A percentile compares a stretch with the other conserved stretches of the same genome.
Evolutionary conservation across 306 rosid genomes (phyloP).

Genomic region (Cucumis hystrix): DNA sequence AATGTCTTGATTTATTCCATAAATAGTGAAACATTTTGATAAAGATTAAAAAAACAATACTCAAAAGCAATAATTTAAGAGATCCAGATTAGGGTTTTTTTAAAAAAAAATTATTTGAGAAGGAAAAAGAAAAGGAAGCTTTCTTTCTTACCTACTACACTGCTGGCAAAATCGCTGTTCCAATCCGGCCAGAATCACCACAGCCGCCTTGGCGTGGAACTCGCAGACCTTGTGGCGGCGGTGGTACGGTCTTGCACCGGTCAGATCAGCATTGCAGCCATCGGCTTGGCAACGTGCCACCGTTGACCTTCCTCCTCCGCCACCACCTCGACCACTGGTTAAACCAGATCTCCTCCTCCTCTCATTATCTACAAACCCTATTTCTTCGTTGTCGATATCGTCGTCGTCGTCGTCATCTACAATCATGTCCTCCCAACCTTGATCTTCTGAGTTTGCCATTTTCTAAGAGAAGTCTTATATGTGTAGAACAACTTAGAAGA

Average conservation of each 20-base stretch:
- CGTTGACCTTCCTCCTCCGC: conserved; percentile 29
- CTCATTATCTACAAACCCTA: conserved; percentile 29
- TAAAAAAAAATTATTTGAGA: too few species aligned
- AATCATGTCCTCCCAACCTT: neutral
- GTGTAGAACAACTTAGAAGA: neutral
- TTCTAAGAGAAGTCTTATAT: neutral
- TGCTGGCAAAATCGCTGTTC: conserved; percentile 92
- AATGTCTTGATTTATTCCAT: neutral
- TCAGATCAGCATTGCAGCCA: conserved; percentile 56
- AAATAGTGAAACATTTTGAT: neutral
- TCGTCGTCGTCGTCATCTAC: conserved; percentile 20
- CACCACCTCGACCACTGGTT: conserved; percentile 13
- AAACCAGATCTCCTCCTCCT: conserved; percentile 19
- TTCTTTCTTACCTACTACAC: conserved; percentile 65
- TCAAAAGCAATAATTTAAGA: neutral
- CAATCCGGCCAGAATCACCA: conserved; percentile 33
- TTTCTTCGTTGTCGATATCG: conserved; percentile 21
- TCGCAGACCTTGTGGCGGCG: conserved; percentile 90
- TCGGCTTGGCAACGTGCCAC: conserved; percentile 59
- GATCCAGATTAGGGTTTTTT: neutral
- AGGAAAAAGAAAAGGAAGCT: neutral
- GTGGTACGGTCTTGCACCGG: conserved; percentile 49
- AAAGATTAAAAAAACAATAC: too few species aligned
- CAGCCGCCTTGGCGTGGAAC: conserved; percentile 58
- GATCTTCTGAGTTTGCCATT: neutral